phyloP scores from a whole-genome alignment of 2,329 filamentous ascomycete genomes.

The Hirsutella minnesotensis region DNA sequence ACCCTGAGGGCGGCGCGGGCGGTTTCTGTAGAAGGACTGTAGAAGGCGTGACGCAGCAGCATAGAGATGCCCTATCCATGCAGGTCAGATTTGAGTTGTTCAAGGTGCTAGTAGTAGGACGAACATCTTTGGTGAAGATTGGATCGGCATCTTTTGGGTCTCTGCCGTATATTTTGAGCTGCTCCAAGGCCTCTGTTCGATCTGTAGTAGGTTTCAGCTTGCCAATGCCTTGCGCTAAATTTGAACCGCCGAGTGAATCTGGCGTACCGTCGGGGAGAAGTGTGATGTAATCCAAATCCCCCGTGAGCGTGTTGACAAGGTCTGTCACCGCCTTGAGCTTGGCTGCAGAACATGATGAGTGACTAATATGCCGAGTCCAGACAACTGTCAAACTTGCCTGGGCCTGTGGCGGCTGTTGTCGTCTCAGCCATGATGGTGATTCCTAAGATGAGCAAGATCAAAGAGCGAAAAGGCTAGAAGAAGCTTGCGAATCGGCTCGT shows the following conservation, averaged over 20 bases:
- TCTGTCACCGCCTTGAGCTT: constrained; percentile 58
- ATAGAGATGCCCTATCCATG: constrained; percentile 56
- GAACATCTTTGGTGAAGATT: constrained; percentile 71
- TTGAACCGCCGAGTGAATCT: constrained; percentile 12
- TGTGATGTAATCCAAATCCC: constrained; percentile 48
- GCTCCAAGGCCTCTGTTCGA: constrained; percentile 46
- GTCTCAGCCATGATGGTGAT: constrained; percentile 11
- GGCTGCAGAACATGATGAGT: constrained; percentile 25
- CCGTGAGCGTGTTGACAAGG: constrained; percentile 48
- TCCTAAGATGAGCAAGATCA: too few relatives aligned
- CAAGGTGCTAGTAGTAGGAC: constrained; percentile 8
- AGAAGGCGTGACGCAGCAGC: constrained; percentile 62
- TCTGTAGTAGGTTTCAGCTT: constrained; percentile 31
- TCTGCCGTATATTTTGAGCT: constrained; percentile 58
- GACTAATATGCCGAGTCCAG: too few relatives aligned
- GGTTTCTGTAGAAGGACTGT: constrained; percentile 47
- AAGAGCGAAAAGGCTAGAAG: too few relatives aligned
- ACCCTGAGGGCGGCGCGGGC: constrained; percentile 71
- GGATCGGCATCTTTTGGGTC: constrained; percentile 61
- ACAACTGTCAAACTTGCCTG: constrained; percentile 27
- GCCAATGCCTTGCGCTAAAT: not conserved
- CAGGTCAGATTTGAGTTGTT: not conserved
- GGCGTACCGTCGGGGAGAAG: constrained; percentile 46
- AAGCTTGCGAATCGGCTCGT: not conserved
- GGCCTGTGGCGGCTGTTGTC: constrained; percentile 22